Base-by-base conservation (phyloP, 1,284 basidiomycete genomes). In the Trametes sp. region DNA sequence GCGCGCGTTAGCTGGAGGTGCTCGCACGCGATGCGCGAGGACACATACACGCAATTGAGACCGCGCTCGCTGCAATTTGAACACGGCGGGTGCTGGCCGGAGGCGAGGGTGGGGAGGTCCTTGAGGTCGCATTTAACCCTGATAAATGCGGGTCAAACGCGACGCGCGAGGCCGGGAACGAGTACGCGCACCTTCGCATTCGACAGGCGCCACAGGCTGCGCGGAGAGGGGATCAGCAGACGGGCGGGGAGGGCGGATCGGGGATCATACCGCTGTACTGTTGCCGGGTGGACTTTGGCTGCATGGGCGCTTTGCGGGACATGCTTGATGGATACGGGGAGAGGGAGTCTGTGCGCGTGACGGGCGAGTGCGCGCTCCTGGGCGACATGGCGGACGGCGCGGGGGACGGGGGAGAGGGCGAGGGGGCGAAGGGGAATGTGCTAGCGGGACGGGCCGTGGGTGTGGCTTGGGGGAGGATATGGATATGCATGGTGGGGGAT, bases 171-270 rank as follows among this genome's bases (percentile, higher is more conserved):
- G 51, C 53, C 28, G 14, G 42, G 49, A 60, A 59, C 54, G 51
- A 41, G 53, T 54, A 49, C 21, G 69, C 76, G 42, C 57, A 88
- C 90, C 94, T 85, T 71, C 94, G 80, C 86, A 93, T 93, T 57
- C 94, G 88, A 77, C 94, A 96, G 38, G 94, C 93, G 54, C 93
- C 94, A 73, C 94, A 96, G 3, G 94, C 94, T 36, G 90, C 35
- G 89, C 77, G 44, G 46, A 54, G 19, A 44, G n/a, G 50, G 31
- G 57, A 62, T 64, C 33, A 66, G 54, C 35, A 44, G 31, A 45
- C 46, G 58, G 61, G 49, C 31, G 57, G 68, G 86, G 86, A 5
- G 82, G 82, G 79, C 70, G 41, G 53, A 50, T 28, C 70, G n/a
- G 35, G 69, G 62, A 65, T 42, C 68, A 28, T 51, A 72, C 70